Evolutionary conservation across 106 monocot genomes (phyloP), one percentile per base, ranked within the genome.

Genomic region (Vanilla planifolia): DNA sequence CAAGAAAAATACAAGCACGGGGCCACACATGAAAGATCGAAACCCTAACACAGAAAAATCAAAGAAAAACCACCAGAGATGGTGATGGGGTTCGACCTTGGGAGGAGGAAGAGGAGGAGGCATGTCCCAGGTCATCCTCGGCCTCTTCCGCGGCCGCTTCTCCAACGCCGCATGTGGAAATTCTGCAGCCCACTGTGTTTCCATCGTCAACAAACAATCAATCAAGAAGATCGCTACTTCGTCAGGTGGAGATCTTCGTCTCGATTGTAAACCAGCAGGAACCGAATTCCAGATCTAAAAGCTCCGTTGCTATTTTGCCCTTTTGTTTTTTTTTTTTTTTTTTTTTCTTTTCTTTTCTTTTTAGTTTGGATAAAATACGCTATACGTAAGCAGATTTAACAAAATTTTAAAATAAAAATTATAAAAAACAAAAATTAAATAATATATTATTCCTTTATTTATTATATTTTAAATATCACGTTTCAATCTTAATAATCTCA

Each of bases 111-210:
- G 41, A 13, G 79, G 72, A 28, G 85, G 76, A 7, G 75, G 73
- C 26, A 85, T 69, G 72, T 89, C 85, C 93, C 89, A 93, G 5
- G 67, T 68, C 36, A 82, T 50, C 66, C 89, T 64, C 37, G 77
- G 66, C 77, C 93, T 61, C 76, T 93, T 93, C 51, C 77, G 67
- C 26, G 85, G 89, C 3, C 89, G 76, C 55, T 79, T 79, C 28
- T 79, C 89, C 61, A 70, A 62, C 43, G 67, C 32, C 36, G 46
- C 66, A 45, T 80, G 85, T n/a, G 89, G 80, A 27, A 67, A 75
- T 63, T 89, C 89, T 14, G 79, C 56, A 10, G 89, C 39, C 79
- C 82, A 85, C 67, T 85, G 93, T 20, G 93, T 82, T 74, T 73
- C 80, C 92, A 92, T 92, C 34, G 20, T 55, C 61, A 19, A 43